Evolutionary conservation across 192 early-diverging fungal species (phyloP), one percentile per base, ranked within the genome.

Genomic region (Rhizophagus clarus): DNA sequence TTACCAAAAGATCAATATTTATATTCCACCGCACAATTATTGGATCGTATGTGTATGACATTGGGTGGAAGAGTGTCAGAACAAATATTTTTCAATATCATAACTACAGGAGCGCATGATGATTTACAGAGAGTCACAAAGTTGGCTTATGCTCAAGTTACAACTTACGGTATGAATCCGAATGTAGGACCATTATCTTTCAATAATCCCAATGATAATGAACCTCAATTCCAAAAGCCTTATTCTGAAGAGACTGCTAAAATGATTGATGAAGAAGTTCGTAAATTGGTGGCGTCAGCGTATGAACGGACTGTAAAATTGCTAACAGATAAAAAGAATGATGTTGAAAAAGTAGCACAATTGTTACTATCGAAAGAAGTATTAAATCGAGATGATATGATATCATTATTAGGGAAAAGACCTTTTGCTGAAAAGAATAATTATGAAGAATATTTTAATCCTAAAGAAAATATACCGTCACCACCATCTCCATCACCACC

Each of bases 31-130:
- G 91, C 90, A 40, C 95, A 98, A 82, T 88, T 99, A 79, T 84
- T 93, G 75, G 98, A 99, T 88, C 90, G 93, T 79, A 94, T 95
- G 92, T 95, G 93, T 81, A 96, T 96, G 95, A 92, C 94, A 31
- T 88, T 96, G 37, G 95, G 93, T 61, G 95, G 95, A 0, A 92
- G 94, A 60, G 94, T 92, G 15, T 91, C 96, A 4, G 98, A 98
- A 85, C 85, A 95, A 81, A 92, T 99, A 77, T 97, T 99, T 86
- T 99, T 99, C 85, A 85, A 90, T 26, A 89, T 92, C 8, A 92
- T 99, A 66, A 98, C 98, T n/a, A 97, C 97, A 3, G 98, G 98
- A 49, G 98, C 98, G 3, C 92, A 92, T n/a, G 98, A 99, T 82
- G 98, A 99, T 88, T 86, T 99, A 80, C 92, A 98, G 83, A 97